phyloP scores from a whole-genome alignment of 805 yeast genomes.

The Zygoascus ofunaensis region DNA sequence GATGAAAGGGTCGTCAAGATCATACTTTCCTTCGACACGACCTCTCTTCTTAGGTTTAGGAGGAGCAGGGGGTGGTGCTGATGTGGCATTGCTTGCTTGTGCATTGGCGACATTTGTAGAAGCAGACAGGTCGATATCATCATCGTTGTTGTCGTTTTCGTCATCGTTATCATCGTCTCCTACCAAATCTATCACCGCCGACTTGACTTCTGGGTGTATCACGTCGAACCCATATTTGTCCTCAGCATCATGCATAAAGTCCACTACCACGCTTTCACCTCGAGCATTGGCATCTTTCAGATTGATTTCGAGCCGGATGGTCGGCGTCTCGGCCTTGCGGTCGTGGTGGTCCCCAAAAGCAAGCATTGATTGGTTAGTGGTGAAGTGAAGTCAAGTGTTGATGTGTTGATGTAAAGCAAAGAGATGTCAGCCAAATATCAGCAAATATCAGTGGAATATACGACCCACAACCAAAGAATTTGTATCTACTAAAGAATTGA shows the following conservation, averaged over 20 bases:
- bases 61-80: slow-evolving; percentile 6
- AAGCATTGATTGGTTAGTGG: too few relatives aligned
- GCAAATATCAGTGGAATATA: too few relatives aligned
- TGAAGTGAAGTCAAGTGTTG: too few relatives aligned
- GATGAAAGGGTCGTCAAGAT: slow-evolving; percentile 86
- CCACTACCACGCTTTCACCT: slow-evolving; percentile 42
- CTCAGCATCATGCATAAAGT: slow-evolving; percentile 66
- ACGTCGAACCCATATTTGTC: slow-evolving; percentile 75
- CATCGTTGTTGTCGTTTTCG: slow-evolving; percentile 28
- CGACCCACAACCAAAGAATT: too few relatives aligned
- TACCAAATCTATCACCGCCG: slow-evolving; percentile 41
- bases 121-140: slow-evolving; percentile 21
- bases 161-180: slow-evolving; percentile 40
- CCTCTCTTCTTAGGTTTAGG: slow-evolving; percentile 43
- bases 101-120: not conserved
- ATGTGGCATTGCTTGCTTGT: slow-evolving; percentile 3
- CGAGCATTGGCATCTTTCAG: slow-evolving; percentile 12
- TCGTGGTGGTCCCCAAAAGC: not conserved
- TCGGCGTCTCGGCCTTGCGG: slow-evolving; percentile 6
- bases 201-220: slow-evolving; percentile 58
- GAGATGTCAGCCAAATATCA: too few relatives aligned
- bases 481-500: too few relatives aligned
- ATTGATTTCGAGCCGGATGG: slow-evolving; percentile 12
- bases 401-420: too few relatives aligned
- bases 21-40: slow-evolving; percentile 83